Percentiles rank a stretch among this genome's conserved stretches.
Conservation (phyloP, 1,284 basidiomycete species). For the Apiotrichum domesticum region DNA sequence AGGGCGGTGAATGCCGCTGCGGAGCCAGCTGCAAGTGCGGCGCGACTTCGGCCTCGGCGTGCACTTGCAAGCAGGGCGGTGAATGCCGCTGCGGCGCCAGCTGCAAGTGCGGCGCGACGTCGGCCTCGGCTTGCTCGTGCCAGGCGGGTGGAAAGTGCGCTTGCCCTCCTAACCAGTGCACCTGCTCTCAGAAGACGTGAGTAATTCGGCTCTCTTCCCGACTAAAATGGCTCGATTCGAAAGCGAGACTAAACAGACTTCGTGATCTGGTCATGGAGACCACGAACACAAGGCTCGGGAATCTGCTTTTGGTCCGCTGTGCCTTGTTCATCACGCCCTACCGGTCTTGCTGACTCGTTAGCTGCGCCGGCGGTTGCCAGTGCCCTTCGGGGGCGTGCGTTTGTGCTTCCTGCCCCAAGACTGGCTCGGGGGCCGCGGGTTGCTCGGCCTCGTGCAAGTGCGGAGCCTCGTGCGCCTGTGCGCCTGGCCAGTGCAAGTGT, state of each 20-base stretch:
- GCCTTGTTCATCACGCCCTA: neutral
- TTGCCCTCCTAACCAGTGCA: neutral
- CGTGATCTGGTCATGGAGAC: too few species aligned
- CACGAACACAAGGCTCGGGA: neutral
- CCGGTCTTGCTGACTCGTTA: neutral
- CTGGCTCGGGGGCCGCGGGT: neutral
- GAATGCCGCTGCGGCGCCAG: neutral
- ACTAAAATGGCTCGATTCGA: too few species aligned
- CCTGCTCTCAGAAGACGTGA: neutral
- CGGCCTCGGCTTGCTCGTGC: conserved; percentile 1
- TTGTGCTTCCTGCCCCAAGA: conserved; percentile 17
- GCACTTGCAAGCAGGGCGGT: conserved; percentile 1
- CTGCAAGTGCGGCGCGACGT: neutral
- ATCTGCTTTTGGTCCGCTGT: neutral
- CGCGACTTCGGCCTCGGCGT: neutral
- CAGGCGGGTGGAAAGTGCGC: neutral
- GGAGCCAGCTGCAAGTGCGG: conserved; percentile 1
- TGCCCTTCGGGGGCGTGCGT: conserved; percentile 23
- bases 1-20: conserved; percentile 1
- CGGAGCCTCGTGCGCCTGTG: conserved; percentile 19
- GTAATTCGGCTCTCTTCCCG: neutral
- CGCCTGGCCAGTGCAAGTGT: conserved; percentile 26
- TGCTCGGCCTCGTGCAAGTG: conserved; percentile 6
- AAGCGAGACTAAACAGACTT: too few species aligned
- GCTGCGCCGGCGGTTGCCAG: conserved; percentile 13